These are phyloP conservation scores for Fallopia convolvulus DNA, from an alignment of 148 eudicot genomes.

Conservation along the genomic window DNA sequence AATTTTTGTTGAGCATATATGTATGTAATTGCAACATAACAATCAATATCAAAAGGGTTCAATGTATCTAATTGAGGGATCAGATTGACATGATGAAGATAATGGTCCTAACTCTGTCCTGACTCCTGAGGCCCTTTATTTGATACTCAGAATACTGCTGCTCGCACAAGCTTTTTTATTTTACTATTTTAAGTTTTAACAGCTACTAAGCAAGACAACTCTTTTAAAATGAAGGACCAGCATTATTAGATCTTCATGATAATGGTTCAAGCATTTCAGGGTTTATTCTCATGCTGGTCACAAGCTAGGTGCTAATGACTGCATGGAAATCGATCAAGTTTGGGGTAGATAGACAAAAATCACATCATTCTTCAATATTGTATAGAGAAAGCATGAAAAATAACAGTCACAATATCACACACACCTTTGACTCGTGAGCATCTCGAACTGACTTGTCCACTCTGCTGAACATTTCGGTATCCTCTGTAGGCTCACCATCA, in stretches of 20 bases:
- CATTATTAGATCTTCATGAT: background rate
- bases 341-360: background rate
- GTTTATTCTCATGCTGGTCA: background rate
- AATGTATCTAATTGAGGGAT: background rate
- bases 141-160: background rate
- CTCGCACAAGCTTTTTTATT: background rate
- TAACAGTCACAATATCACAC: background rate
- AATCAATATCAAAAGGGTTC: background rate
- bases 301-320: background rate
- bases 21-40: background rate
- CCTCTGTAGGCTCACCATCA: slow-evolving; percentile 90
- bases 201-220: background rate
- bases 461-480: slow-evolving; percentile 70
- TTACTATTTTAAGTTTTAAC: background rate
- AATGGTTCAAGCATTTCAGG: background rate
- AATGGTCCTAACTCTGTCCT: background rate
- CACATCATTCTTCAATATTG: background rate
- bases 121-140: background rate
- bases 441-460: slow-evolving; percentile 51
- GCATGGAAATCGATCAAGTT: background rate
- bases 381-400: background rate
- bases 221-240: background rate
- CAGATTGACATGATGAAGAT: background rate
- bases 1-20: background rate
- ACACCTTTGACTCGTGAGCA: slow-evolving; percentile 64